Evolutionary conservation across 164 flowering plant species (phyloP).

Genomic region (Magnolia kwangsiensis): DNA sequence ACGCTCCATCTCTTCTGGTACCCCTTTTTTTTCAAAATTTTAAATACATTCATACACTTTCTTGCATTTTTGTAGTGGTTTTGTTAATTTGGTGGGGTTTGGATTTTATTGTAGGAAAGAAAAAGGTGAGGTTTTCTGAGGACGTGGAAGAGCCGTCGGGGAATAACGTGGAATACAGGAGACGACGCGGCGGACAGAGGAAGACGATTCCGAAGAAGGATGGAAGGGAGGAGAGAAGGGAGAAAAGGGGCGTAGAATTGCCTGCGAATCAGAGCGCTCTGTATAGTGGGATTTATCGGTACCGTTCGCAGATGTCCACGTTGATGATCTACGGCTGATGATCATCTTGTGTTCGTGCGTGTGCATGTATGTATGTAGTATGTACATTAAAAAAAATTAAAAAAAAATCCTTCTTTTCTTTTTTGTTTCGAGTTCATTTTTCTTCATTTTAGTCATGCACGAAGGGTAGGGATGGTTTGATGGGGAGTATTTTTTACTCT

Average conservation of each 20-base stretch:
- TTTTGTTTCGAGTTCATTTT: neutral
- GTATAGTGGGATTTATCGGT: constrained; percentile 8
- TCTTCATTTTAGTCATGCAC: too few relatives aligned
- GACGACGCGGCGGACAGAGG: neutral
- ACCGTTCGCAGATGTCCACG: constrained; percentile 11
- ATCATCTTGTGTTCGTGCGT: neutral
- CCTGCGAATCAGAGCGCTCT: constrained; percentile 6
- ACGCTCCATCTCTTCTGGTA: constrained; percentile 5
- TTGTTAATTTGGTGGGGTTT: neutral
- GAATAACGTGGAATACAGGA: constrained; percentile 15
- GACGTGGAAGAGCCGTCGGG: constrained; percentile 13
- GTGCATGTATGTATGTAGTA: neutral
- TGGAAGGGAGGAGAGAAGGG: neutral
- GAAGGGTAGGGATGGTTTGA: too few relatives aligned
- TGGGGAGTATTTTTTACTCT: too few relatives aligned
- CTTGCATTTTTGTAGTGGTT: neutral
- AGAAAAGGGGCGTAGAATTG: neutral
- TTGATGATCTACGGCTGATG: constrained; percentile 5
- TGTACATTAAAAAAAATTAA: too few relatives aligned
- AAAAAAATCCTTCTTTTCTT: too few relatives aligned
- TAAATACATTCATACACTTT: neutral
- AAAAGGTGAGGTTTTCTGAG: constrained; percentile 19
- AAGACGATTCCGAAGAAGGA: neutral
- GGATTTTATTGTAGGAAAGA: constrained; percentile 5
- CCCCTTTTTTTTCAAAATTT: neutral